These are phyloP conservation scores for Phytophthora lateralis DNA, from an alignment of 352 stramenopile genomes.

Conservation along the genomic window DNA sequence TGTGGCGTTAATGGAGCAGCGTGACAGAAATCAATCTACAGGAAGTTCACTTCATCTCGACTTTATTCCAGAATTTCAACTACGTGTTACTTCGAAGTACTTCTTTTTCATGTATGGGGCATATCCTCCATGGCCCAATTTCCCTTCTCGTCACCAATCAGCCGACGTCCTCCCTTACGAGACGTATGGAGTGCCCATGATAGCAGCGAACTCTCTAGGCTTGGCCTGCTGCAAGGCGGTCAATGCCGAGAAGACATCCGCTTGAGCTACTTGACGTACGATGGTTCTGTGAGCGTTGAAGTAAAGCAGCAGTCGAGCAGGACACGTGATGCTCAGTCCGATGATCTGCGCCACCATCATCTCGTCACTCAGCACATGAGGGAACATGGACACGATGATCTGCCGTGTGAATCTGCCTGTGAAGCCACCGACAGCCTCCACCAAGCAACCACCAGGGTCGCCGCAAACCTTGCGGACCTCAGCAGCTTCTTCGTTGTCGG, in stretches of 20 bases:
- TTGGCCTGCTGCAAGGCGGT: conserved; percentile 23
- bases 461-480: conserved; percentile 22
- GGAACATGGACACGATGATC: conserved; percentile 36
- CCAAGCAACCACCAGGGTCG: conserved; percentile 18
- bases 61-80: too few species aligned
- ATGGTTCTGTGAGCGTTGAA: conserved; percentile 25
- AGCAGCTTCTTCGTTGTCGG: conserved; percentile 20
- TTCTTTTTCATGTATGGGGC: background rate
- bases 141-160: too few species aligned
- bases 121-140: too few species aligned
- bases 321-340: conserved; percentile 26
- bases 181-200: conserved; percentile 20
- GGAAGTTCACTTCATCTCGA: too few species aligned
- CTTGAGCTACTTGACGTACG: conserved; percentile 18
- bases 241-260: conserved; percentile 20
- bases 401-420: conserved; percentile 31
- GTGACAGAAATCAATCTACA: too few species aligned
- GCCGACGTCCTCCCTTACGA: background rate
- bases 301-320: conserved; percentile 19
- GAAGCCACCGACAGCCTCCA: conserved; percentile 31
- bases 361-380: conserved; percentile 28
- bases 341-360: conserved; percentile 34
- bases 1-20: too few species aligned
- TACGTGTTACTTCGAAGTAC: background rate
- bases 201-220: conserved; percentile 25